Conservation (phyloP, 352 stramenopile genomes). For the Blastocystis hominis region DNA sequence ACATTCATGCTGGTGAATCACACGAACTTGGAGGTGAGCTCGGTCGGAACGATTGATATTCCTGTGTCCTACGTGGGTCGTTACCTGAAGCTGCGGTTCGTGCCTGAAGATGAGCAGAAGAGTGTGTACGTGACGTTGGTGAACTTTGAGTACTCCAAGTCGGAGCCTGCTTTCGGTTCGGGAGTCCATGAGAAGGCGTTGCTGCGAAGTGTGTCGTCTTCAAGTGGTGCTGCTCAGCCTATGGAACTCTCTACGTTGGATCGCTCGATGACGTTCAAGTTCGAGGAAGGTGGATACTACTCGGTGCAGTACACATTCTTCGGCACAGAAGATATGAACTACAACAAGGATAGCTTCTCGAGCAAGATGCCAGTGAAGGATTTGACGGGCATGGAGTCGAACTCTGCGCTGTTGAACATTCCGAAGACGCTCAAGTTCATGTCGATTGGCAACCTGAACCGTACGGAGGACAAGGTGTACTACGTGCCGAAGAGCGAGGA, state of each 20-base stretch:
- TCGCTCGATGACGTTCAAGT: neutral
- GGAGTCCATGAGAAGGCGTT: neutral
- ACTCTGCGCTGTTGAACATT: slow-evolving; percentile 28
- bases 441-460: neutral
- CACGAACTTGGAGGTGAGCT: neutral
- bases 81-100: slow-evolving; percentile 55
- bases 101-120: neutral
- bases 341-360: neutral
- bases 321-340: neutral
- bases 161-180: neutral
- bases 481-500: slow-evolving; percentile 7
- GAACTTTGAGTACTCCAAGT: neutral
- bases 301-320: slow-evolving; percentile 49
- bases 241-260: neutral
- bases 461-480: neutral
- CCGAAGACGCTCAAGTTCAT: slow-evolving; percentile 31
- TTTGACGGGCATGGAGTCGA: slow-evolving; percentile 29
- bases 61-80: slow-evolving; percentile 16
- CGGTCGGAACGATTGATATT: neutral
- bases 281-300: slow-evolving; percentile 14
- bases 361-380: neutral
- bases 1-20: neutral
- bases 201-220: neutral
- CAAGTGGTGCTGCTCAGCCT: no score
- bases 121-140: neutral